Evolutionary conservation across 106 monocot species (phyloP), one percentile per base, ranked within the genome.

Genomic region (Allium cepa): DNA sequence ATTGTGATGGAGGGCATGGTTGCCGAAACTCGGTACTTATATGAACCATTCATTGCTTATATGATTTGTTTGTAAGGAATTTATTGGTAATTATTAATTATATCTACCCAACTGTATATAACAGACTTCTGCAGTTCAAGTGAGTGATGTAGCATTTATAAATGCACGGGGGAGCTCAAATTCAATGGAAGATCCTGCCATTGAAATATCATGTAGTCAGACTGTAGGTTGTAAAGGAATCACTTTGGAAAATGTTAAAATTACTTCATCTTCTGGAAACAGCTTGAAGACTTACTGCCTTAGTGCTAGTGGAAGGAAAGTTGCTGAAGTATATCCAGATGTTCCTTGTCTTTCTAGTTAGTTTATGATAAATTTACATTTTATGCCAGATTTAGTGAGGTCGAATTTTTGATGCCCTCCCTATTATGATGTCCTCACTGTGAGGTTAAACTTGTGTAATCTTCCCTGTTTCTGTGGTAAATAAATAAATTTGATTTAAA

Each of bases 301-400:
- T 36, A 36, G 3, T 36, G 36, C 36, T 5, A 36, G 5, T 36
- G 36, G 36, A 36, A 36, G 36, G 5, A 36, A 36, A 36, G 0
- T 36, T 36, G 36, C 36, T 10, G 17, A 61, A 50, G 47, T 71
- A 13, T 49, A 4, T 14, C 71, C 71, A 8, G 22, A 69, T 10
- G 50, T 67, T 9, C 13, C 66, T 3, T 67, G 66, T 51, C 66
- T 67, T 51, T 63, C 63, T 11, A 13, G 63, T 36, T 36, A 36
- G 36, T 36, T 36, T 36, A 36, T 36, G 36, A 4, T 36, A 4
- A 36, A 5, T 36, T 36, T 3, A 36, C 36, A 4, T 36, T 36
- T 36, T 36, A 36, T 1, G 36, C 36, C 5, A 5, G 0, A 36
- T 36, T 36, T 36, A 36, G 36, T 36, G 3, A 5, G 36, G 36